Conservation (phyloP, 768 basidiomycete species). For the Boletus rex-veris region DNA sequence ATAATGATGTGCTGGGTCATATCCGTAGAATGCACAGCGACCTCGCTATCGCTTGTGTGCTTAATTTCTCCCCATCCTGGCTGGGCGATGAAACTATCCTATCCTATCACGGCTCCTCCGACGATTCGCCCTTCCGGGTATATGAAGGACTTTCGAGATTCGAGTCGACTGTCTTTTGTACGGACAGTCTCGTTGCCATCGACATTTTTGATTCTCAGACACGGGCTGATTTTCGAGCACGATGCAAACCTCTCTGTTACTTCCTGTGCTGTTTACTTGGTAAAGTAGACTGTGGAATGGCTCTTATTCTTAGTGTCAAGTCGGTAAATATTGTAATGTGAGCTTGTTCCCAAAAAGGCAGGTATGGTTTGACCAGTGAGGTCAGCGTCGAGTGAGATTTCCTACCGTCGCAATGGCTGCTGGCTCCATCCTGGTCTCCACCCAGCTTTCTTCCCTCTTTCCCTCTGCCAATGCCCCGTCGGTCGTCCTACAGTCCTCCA, state of each 20-base stretch:
- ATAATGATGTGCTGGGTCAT: slow-evolving; percentile 22
- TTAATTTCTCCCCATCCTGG: slow-evolving; percentile 1
- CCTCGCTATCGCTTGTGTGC: slow-evolving; percentile 2
- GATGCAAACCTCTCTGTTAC: neutral
- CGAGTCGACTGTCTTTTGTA: neutral
- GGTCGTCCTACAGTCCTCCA: slow-evolving; percentile 56
- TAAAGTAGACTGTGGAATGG: neutral
- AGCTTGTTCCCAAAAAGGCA: slow-evolving; percentile 23
- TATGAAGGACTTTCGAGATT: slow-evolving; percentile 6
- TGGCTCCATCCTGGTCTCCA: slow-evolving; percentile 43
- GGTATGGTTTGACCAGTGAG: slow-evolving; percentile 2
- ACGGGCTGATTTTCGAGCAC: neutral
- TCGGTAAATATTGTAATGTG: neutral
- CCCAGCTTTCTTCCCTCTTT: slow-evolving; percentile 64
- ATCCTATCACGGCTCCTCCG: neutral
- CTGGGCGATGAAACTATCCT: neutral
- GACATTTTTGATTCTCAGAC: neutral
- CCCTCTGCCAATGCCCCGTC: slow-evolving; percentile 48
- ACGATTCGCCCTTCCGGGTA: slow-evolving; percentile 14
- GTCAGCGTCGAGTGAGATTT: neutral
- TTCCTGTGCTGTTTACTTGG: neutral
- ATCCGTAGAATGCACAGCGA: slow-evolving; percentile 22
- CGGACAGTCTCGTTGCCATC: neutral
- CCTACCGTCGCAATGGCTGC: slow-evolving; percentile 23
- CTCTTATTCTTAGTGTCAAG: too few relatives aligned